A percentile compares a stretch with the other conserved stretches of the same genome.
These are phyloP conservation scores for Luvunga scandens DNA, from an alignment of 345 rosid genomes.

Conservation along the genomic window DNA sequence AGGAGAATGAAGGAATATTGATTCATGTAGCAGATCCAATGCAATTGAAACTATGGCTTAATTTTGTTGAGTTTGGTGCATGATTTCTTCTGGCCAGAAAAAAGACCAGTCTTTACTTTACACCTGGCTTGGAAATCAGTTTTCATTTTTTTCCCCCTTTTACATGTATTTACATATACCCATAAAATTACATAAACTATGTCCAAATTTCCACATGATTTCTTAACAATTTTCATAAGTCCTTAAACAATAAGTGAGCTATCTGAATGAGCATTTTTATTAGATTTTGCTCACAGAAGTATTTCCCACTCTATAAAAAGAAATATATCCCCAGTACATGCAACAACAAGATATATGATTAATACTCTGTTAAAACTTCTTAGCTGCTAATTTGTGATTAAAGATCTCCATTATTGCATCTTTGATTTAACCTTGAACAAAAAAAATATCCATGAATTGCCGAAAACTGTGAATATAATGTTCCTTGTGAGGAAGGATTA, in stretches of 20 bases:
- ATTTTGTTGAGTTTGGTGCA: neutral
- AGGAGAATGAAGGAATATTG: neutral
- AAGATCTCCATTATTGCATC: no score
- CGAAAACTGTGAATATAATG: neutral
- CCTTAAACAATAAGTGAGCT: neutral
- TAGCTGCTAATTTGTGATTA: neutral
- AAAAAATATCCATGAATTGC: neutral
- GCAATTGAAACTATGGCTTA: neutral
- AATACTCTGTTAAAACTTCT: neutral
- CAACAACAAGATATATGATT: neutral
- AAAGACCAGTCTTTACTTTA: no score
- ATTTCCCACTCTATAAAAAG: no score
- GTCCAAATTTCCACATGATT: neutral
- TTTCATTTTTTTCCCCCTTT: neutral
- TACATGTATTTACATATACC: neutral
- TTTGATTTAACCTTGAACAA: neutral
- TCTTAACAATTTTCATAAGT: neutral
- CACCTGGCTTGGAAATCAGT: neutral
- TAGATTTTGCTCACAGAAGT: neutral
- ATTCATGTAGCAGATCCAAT: neutral
- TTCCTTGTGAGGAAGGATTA: neutral
- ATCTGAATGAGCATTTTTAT: neutral
- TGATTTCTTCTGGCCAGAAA: neutral
- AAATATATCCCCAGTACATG: neutral
- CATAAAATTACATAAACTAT: neutral